Percentiles rank a stretch among this genome's conserved stretches.
These are phyloP conservation scores for Mallotus repandus DNA, from an alignment of 441 rosid species.

Conservation along the genomic window DNA sequence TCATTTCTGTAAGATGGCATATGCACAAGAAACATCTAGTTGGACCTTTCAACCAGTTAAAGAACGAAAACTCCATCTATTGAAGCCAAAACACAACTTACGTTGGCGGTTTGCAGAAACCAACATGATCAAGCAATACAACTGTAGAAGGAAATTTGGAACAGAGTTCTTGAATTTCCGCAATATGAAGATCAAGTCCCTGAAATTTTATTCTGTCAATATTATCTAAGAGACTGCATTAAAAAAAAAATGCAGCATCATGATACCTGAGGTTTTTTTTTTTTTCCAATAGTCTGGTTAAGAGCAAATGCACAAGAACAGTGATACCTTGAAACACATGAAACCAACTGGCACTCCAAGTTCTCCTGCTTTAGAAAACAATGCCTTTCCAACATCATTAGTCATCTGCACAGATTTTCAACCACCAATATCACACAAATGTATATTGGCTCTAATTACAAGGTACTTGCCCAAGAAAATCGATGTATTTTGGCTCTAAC, in stretches of 20 bases:
- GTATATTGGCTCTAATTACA: too few relatives aligned
- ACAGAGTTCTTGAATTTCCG: conserved; percentile 81
- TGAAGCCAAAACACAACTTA: conserved; percentile 31
- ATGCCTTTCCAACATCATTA: conserved; percentile 73
- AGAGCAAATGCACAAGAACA: conserved; percentile 4
- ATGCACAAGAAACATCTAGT: conserved; percentile 7
- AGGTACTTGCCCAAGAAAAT: too few relatives aligned
- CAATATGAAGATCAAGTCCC: conserved; percentile 77
- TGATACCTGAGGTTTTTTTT: too few relatives aligned
- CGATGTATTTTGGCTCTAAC: too few relatives aligned
- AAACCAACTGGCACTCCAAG: conserved; percentile 88
- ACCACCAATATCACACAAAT: neutral
- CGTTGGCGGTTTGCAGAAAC: conserved; percentile 84
- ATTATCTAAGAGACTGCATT: neutral
- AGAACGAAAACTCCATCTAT: conserved; percentile 12
- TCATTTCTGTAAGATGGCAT: conserved; percentile 52
- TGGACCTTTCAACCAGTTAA: neutral
- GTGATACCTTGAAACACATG: conserved; percentile 87
- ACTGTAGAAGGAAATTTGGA: conserved; percentile 68
- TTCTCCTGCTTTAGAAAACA: conserved; percentile 89
- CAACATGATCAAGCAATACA: conserved; percentile 80
- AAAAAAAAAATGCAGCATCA: neutral
- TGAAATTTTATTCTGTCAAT: conserved; percentile 33
- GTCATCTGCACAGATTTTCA: conserved; percentile 61
- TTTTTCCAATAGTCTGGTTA: conserved; percentile 5